Base-by-base conservation (phyloP, 176 grass and related monocot species). In the Avena atlantica region DNA sequence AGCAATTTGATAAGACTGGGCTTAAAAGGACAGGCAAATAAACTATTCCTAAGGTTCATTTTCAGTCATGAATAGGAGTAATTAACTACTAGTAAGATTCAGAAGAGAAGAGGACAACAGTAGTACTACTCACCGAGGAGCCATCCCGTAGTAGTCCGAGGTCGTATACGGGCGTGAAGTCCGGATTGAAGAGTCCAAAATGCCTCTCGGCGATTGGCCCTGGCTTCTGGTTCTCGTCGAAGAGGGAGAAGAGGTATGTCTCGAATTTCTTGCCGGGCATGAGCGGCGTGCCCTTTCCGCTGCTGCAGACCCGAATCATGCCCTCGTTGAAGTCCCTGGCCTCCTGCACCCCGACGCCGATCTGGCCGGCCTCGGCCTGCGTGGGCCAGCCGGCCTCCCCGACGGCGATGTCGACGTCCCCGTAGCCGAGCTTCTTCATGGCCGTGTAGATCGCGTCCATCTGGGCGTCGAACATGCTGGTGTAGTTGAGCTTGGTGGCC, bases 381-480 rank as follows among this genome's bases (percentile, higher is more conserved):
- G 90, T 88, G 12, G 96, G 93, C 96, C 96, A 98, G 0, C 96
- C 96, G 0, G 96, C 94, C 93, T 98, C 96, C 1, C 96, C 96
- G 2, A 98, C 62, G 17, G 88, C 92, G 81, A 98, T 94, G 9
- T 75, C 64, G 8, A 98, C 96, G n/a, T 91, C 96, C 0, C 86
- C 89, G 82, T 49, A 98, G 0, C 90, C 90, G 25, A 92, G 74
- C 69, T 53, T 86, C 19, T 88, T 78, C 96, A 98, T 98, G 3
- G 96, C 91, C 1, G 78, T 62, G 90, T 94, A 86, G 21, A 98
- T 57, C 19, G 96, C 96, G 82, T 98, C 96, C 60, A 98, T 89
- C 92, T 95, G 93, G 5, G 96, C 88, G 44, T 92, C 86, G 27
- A 98, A 84, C 93, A 95, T 95, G 96, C 81, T 94, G 27, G 96